Evolutionary conservation across 163 green algal species (phyloP).

Genomic region (Volvox carteri): DNA sequence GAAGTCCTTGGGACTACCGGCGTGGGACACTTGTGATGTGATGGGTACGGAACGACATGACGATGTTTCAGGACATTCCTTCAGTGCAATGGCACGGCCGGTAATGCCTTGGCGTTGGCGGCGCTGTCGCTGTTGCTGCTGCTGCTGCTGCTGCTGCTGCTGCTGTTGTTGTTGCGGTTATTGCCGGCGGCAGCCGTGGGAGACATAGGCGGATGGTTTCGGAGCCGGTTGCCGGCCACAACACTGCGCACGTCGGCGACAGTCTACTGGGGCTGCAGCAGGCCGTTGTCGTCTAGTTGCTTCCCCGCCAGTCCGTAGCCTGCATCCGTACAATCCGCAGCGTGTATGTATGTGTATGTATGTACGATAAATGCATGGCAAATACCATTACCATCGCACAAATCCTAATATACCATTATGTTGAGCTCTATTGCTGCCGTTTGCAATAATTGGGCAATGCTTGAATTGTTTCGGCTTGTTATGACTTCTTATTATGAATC

Average conservation of each 20-base stretch:
- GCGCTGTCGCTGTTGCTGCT: background rate
- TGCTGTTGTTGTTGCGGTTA: background rate
- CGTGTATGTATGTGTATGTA: no score
- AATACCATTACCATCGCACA: background rate
- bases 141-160: background rate
- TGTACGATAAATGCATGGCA: background rate
- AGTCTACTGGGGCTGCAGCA: background rate
- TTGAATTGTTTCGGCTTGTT: background rate
- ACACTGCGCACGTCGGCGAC: background rate
- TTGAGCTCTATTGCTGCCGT: background rate
- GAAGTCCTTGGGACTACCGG: no score
- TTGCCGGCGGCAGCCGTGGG: no score
- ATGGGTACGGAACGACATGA: no score
- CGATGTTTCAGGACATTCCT: background rate
- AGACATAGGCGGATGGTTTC: background rate
- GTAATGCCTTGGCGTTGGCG: background rate
- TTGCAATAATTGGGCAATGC: background rate
- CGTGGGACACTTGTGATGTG: no score
- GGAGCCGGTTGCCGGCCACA: background rate
- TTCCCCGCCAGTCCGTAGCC: conserved; percentile 23
- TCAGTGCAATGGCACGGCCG: background rate
- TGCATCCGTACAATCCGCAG: no score
- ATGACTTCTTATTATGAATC: background rate
- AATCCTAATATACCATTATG: background rate
- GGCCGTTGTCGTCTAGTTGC: conserved; percentile 5